Evolutionary conservation across 257 asterid species (phyloP), one percentile per base, ranked within the genome.

Genomic region (Oldenlandia corymbosa): DNA sequence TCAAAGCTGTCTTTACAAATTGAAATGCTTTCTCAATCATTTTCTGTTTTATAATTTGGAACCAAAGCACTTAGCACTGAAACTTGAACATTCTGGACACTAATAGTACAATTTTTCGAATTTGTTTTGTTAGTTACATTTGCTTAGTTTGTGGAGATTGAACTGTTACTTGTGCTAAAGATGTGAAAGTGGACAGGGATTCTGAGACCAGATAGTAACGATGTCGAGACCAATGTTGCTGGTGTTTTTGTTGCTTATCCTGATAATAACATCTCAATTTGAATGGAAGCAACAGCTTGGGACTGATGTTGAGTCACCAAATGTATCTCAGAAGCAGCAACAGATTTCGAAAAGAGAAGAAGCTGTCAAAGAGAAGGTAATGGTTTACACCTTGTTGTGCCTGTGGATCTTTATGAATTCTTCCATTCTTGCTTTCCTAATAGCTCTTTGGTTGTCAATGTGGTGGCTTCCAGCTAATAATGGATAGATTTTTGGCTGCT

Each of bases 281-380:
- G 96, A 91, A 79, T 91, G 98, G 96, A 88, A 81, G 65, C 94
- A 83, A 67, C 94, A 83, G 54, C 68, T 86, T 14, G 82, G 71
- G 56, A 77, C 79, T 27, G 92, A 91, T 63, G 69, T 82, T 64
- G 91, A 88, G 55, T 51, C 86, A 9, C 75, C 86, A 17, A 76
- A 76, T 56, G 73, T 81, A 37, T 81, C 96, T 47, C 87, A 77
- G 70, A 88, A 88, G 79, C 95, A 77, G 73, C 85, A 56, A 3
- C 84, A 79, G 53, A 75, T 80, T 62, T 82, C 86, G 0, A 81
- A 86, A 69, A 80, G 89, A 60, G 90, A 83, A 78, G 95, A 90
- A 70, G 76, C 69, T 52, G 82, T 88, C 58, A 88, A 88, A 69
- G 95, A 84, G 80, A 88, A 84, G 94, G 96, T 91, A 73, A 62